These are phyloP conservation scores for Colletotrichum sp. DNA, from an alignment of 2,329 filamentous ascomycete species.

Conservation along the genomic window DNA sequence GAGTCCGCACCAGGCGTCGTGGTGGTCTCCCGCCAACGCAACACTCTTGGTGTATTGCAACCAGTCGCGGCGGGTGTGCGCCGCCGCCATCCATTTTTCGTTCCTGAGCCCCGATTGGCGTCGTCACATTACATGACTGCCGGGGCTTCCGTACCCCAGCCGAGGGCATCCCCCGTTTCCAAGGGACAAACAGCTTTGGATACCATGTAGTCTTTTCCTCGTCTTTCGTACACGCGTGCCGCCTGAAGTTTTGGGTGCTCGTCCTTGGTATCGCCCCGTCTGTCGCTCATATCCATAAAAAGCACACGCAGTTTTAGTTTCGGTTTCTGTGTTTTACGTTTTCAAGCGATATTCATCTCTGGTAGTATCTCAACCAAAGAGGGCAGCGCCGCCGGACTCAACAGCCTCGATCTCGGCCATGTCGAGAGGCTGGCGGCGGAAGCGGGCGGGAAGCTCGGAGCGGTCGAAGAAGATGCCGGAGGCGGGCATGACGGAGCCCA, in stretches of 20 bases:
- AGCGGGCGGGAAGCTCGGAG: conserved; percentile 83
- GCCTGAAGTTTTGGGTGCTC: neutral
- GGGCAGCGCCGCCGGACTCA: conserved; percentile 84
- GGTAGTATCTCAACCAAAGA: conserved; percentile 46
- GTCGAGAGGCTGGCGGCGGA: conserved; percentile 76
- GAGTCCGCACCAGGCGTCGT: neutral
- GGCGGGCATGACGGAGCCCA: conserved; percentile 75
- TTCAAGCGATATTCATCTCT: neutral
- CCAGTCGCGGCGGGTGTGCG: neutral
- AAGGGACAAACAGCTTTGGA: neutral
- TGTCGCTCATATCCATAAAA: neutral
- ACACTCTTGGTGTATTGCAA: neutral
- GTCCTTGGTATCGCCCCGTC: neutral
- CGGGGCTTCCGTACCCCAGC: neutral
- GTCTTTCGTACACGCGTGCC: neutral
- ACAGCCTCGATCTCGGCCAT: conserved; percentile 92
- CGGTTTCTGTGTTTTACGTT: neutral
- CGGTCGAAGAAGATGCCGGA: conserved; percentile 86
- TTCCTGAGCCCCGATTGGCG: neutral
- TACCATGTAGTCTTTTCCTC: neutral
- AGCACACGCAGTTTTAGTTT: neutral
- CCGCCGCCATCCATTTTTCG: neutral
- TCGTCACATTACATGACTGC: neutral
- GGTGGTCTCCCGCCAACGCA: neutral
- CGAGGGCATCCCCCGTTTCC: neutral